Base-by-base conservation (phyloP, 805 yeast genomes). In the Metschnikowia matae region DNA sequence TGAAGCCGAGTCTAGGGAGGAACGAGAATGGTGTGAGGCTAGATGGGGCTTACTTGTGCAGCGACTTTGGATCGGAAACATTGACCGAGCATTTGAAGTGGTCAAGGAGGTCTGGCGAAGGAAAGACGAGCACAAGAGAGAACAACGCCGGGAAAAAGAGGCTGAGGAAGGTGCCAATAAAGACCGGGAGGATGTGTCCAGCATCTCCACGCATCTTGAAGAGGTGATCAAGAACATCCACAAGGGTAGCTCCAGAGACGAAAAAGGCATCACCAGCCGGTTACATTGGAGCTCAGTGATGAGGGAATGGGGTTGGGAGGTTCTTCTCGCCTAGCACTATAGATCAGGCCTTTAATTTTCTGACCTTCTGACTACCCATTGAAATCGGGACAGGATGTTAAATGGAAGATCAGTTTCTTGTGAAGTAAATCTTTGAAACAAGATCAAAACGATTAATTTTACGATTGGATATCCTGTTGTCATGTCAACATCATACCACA, bases 241-340 rank as follows among this genome's bases (percentile, higher is more conserved):
- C 48, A 70, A 63, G 35, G 64, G 67, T 11, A 62, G 55, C 3
- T 60, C 59, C n/a, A 69, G 68, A 13, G 74, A 70, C 33, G 56
- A 62, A 17, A 55, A 54, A 29, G 77, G 78, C 1, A 69, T 81
- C 39, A 68, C 70, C 43, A 74, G 80, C 31, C 72, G 78, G 67
- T 65, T 82, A 6, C 88, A 84, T 62, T 84, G 89, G 89, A 79
- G 82, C 49, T 68, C 79, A 0, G 81, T 84, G 14, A 84, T 84
- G 88, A 77, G 79, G 57, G 88, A 84, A 55, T 84, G 89, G 89
- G 82, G 83, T 0, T 83, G 89, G 87, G 89, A 84, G 61, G 84
- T 84, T 8, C 62, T 84, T 34, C 68, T 84, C 18, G 61, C 60
- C 20, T 54, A 17, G 29, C 13, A 10, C 21, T 34, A n/a, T 34